A percentile compares a stretch with the other conserved stretches of the same genome.
Conservation (phyloP, 2,329 filamentous ascomycete species). For the Aspergillus amoenus region DNA sequence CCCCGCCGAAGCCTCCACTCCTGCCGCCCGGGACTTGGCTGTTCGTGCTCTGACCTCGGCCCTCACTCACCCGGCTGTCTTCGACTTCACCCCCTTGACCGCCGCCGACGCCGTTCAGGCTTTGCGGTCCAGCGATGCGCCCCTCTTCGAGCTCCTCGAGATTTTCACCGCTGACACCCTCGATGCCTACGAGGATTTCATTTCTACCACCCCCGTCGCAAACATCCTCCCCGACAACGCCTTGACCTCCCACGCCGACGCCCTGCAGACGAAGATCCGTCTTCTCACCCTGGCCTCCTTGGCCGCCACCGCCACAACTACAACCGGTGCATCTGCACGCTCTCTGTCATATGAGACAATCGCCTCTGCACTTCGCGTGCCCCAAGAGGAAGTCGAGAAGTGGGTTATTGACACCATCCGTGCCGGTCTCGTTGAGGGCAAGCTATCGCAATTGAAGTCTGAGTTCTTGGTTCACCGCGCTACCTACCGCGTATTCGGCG, state of each 20-base stretch:
- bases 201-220: constrained; percentile 56
- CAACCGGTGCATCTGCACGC: constrained; percentile 79
- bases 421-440: constrained; percentile 91
- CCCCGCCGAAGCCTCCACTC: constrained; percentile 53
- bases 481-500: constrained; percentile 93
- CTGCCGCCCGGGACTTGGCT: constrained; percentile 59
- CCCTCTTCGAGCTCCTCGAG: constrained; percentile 88
- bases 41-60: constrained; percentile 66
- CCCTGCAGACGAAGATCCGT: constrained; percentile 91
- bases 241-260: constrained; percentile 72
- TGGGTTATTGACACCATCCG: constrained; percentile 99
- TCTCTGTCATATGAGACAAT: constrained; percentile 88
- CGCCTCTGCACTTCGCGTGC: constrained; percentile 78
- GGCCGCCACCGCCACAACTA: constrained; percentile 65
- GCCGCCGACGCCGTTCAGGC: constrained; percentile 77
- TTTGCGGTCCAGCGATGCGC: constrained; percentile 77
- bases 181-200: constrained; percentile 94
- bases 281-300: constrained; percentile 89
- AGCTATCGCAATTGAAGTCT: constrained; percentile 87
- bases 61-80: constrained; percentile 65
- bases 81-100: constrained; percentile 72
- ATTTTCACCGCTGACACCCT: constrained; percentile 93
- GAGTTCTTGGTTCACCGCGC: constrained; percentile 95
- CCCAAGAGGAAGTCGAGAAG: constrained; percentile 83
- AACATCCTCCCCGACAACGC: constrained; percentile 74